phyloP scores from a whole-genome alignment of 1,284 basidiomycete species.

The Sporisorium scitamineum region DNA sequence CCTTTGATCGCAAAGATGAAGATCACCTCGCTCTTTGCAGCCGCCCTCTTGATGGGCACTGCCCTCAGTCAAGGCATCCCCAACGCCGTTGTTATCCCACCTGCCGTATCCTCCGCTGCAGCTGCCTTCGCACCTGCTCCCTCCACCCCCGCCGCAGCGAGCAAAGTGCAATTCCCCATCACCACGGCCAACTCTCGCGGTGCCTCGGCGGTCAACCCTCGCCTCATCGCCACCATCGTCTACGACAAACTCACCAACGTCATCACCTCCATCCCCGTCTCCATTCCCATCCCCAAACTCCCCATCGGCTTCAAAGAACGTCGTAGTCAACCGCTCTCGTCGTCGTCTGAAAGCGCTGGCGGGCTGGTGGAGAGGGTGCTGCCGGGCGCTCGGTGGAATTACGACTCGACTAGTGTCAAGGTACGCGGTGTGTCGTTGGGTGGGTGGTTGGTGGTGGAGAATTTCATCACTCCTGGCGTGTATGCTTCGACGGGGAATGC shows the following conservation, averaged over 20 bases:
- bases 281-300: not conserved
- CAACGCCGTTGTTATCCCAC: not conserved
- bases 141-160: not conserved
- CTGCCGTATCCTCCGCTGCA: not conserved
- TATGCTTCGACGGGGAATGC: constrained; percentile 72
- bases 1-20: constrained; percentile 24
- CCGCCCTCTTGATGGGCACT: constrained; percentile 22
- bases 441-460: constrained; percentile 66
- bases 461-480: constrained; percentile 63
- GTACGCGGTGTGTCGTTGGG: constrained; percentile 64
- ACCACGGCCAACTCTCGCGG: constrained; percentile 47
- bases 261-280: constrained; percentile 18
- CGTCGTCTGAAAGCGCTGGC: not conserved
- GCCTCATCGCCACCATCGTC: constrained; percentile 23
- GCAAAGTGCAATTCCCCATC: constrained; percentile 20
- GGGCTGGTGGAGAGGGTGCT: constrained; percentile 11
- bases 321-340: not conserved
- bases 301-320: not conserved
- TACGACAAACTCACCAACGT: constrained; percentile 18
- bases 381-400: constrained; percentile 46
- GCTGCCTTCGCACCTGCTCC: constrained; percentile 1
- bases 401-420: constrained; percentile 34
- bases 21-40: constrained; percentile 21
- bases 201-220: constrained; percentile 23
- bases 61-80: constrained; percentile 15